Evolutionary conservation across 75 land plant genomes (phyloP).

Genomic region (Selaginella moellendorffii): DNA sequence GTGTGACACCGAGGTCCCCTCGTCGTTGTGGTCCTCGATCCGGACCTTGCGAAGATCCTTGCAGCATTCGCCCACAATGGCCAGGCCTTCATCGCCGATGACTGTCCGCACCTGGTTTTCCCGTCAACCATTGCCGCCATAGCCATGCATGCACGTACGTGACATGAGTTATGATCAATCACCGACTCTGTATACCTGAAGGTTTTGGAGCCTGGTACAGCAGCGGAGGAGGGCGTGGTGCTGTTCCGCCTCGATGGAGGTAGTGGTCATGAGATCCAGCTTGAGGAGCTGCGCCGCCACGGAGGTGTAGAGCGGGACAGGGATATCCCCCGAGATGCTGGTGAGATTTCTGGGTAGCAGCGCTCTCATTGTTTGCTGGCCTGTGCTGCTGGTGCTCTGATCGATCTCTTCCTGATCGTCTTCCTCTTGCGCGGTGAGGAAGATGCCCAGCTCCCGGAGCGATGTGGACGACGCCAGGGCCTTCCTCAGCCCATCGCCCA

Average conservation of each 20-base stretch:
- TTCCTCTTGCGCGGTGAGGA: neutral
- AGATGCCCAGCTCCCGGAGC: neutral
- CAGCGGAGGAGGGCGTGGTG: neutral
- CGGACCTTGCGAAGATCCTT: conserved; percentile 58
- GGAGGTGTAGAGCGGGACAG: neutral
- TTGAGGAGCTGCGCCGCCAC: neutral
- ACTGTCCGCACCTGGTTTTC: conserved; percentile 51
- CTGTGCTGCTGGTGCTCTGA: too few species aligned
- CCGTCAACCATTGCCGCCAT: too few species aligned
- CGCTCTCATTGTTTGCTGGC: too few species aligned
- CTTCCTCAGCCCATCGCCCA: neutral
- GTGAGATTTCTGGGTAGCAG: neutral
- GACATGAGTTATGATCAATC: too few species aligned
- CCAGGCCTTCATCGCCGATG: conserved; percentile 82
- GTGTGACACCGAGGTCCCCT: conserved; percentile 44
- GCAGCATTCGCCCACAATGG: conserved; percentile 53
- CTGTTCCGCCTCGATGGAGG: neutral
- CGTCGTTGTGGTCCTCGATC: conserved; percentile 30
- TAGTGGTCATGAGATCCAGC: conserved; percentile 3
- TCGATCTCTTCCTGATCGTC: neutral
- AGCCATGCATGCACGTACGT: too few species aligned
- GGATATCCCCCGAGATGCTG: conserved; percentile 1
- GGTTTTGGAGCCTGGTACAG: conserved; percentile 2
- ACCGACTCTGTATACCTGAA: conserved; percentile 6
- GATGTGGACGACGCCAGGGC: neutral